These are phyloP conservation scores for Phalaenopsis aphrodite DNA, from an alignment of 106 monocot species.

Conservation along the genomic window DNA sequence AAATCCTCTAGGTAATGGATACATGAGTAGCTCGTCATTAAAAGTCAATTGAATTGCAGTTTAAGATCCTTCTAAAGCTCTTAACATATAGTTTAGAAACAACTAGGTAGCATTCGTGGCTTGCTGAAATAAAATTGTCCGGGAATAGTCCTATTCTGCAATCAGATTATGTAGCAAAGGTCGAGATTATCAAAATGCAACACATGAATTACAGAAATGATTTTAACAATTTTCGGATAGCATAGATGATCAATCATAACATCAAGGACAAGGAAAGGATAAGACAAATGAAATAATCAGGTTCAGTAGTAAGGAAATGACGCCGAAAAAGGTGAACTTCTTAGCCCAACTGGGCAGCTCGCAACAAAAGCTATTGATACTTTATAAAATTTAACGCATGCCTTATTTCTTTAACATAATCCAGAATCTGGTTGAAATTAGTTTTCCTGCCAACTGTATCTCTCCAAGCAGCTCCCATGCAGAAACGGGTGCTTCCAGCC, in stretches of 20 bases:
- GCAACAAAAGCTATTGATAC: not conserved
- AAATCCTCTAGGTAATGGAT: not conserved
- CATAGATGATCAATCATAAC: not conserved
- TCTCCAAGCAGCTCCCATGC: slow-evolving; percentile 99
- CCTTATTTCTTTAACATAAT: slow-evolving; percentile 98
- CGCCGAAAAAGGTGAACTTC: not conserved
- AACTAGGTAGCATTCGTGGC: not conserved
- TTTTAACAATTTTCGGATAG: not conserved
- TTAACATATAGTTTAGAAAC: slow-evolving; percentile 4
- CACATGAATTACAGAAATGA: not conserved
- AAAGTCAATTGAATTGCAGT: not conserved
- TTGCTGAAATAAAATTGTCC: slow-evolving; percentile 1
- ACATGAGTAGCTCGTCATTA: not conserved
- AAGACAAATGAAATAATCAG: not conserved
- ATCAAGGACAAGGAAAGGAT: not conserved
- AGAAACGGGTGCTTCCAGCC: slow-evolving; percentile 94
- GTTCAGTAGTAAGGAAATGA: not conserved
- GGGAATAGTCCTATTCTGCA: not conserved
- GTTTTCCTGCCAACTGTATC: slow-evolving; percentile 96
- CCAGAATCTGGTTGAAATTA: slow-evolving; percentile 90
- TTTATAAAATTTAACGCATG: slow-evolving; percentile 5
- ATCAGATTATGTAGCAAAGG: not conserved
- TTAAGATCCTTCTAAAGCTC: not conserved
- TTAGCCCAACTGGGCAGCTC: not conserved
- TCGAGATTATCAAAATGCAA: not conserved